Evolutionary conservation across 768 basidiomycete genomes (phyloP).

Genomic region (Leccinum pellstonianum): DNA sequence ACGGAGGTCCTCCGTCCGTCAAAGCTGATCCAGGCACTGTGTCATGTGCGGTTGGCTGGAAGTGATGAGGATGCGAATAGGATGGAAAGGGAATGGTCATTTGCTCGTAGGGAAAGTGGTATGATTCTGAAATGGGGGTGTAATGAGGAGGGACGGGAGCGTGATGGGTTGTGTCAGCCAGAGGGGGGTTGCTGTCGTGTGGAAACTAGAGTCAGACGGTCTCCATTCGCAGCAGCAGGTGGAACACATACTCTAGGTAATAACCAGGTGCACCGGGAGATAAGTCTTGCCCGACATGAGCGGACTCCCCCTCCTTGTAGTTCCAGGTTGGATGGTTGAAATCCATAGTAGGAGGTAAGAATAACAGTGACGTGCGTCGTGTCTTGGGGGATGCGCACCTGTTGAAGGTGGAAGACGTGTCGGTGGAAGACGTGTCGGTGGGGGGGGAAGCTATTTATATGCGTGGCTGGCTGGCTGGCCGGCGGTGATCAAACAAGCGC

Average conservation of each 20-base stretch:
- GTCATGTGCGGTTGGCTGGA: not conserved
- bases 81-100: not conserved
- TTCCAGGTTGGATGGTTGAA: not conserved
- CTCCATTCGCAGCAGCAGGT: not conserved
- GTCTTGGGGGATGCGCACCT: not conserved
- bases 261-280: not conserved
- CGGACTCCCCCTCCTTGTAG: not conserved
- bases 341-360: not conserved
- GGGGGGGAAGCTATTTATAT: not conserved
- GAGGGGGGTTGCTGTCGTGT: not conserved
- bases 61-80: not conserved
- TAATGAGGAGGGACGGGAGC: not conserved
- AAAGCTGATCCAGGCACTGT: not conserved
- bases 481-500: too few species aligned
- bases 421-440: too few species aligned
- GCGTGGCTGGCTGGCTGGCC: not conserved
- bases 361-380: not conserved
- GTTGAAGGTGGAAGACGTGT: not conserved
- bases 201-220: not conserved
- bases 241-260: constrained; percentile 3
- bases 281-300: not conserved
- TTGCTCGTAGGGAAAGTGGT: not conserved
- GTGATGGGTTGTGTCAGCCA: not conserved
- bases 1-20: not conserved
- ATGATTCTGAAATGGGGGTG: not conserved